Evolutionary conservation across 331 rosid genomes (phyloP).

Genomic region (Telfairia occidentalis): DNA sequence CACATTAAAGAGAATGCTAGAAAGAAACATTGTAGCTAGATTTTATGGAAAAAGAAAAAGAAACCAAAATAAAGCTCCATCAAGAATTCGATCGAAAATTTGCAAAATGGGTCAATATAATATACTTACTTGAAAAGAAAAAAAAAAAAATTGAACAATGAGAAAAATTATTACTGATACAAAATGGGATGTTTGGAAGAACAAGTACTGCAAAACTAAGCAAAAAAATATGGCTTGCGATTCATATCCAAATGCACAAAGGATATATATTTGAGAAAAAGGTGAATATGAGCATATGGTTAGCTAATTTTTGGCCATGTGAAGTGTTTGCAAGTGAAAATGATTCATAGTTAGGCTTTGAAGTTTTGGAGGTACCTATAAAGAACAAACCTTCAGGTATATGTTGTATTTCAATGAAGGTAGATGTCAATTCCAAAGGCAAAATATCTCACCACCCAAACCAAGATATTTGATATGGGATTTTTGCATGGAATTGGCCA

Average conservation of each 20-base stretch:
- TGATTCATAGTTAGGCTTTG: constrained; percentile 27
- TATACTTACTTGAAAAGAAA: neutral
- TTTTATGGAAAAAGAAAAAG: neutral
- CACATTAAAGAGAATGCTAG: constrained; percentile 11
- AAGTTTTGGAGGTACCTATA: constrained; percentile 13
- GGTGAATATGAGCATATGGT: constrained; percentile 12
- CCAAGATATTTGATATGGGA: neutral
- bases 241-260: neutral
- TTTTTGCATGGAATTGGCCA: neutral
- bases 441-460: neutral
- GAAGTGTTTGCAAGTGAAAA: constrained; percentile 40
- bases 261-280: neutral
- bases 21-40: constrained; percentile 5
- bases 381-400: constrained; percentile 34
- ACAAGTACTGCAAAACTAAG: too few species aligned
- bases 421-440: constrained; percentile 22
- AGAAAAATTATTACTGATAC: neutral
- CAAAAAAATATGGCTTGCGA: neutral
- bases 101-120: neutral
- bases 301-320: constrained; percentile 31
- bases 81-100: neutral
- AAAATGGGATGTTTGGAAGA: neutral
- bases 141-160: neutral
- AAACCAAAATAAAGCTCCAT: neutral
- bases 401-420: constrained; percentile 20